Evolutionary conservation across 148 eudicot species (phyloP), one percentile per base, ranked within the genome.

Genomic region (Silene uniflora): DNA sequence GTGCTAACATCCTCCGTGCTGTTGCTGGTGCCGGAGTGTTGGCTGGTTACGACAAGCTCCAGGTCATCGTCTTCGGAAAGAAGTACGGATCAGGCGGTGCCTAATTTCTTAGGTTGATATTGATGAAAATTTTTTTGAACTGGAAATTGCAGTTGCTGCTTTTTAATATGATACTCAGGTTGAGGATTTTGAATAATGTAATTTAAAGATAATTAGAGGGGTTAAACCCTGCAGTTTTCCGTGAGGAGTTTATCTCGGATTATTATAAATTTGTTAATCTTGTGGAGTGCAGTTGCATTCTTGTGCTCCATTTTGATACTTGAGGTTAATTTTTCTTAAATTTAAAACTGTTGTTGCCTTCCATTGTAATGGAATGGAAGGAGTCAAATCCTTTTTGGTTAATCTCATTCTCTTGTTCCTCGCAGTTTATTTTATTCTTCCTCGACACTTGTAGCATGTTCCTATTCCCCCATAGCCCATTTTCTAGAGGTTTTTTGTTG

Each of bases 11-110:
- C 73, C 91, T 90, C 46, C 94, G 91, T 77, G 94, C 94, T 10
- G 79, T 90, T 55, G 91, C 94, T 39, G 94, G 94, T 84, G 94
- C 93, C 60, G 94, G 94, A 79, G 94, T 90, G 72, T 89, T 90
- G 75, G 87, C 91, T 7, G 94, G 94, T 74, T 90, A 90, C 10
- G 94, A 88, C 86, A 86, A 88, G 89, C 94, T 90, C 72, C 94
- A 90, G 91, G 72, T 90, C 24, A n/a, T 90, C 9, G 90, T 90
- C 42, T 81, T 90, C 4, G 90, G 90, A 54, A 89, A 89, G 90
- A 89, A 89, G 79, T 89, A 85, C 67, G 90, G 93, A 18, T 86
- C 89, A 1, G 92, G 90, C 55, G 90, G 90, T 8, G 90, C 83
- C 72, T 89, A 89, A 86, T 22, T 39, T 22, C 19, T 61, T 58